Base-by-base conservation (phyloP, 805 yeast species). In the Yamadazyma paraphyllophila region DNA sequence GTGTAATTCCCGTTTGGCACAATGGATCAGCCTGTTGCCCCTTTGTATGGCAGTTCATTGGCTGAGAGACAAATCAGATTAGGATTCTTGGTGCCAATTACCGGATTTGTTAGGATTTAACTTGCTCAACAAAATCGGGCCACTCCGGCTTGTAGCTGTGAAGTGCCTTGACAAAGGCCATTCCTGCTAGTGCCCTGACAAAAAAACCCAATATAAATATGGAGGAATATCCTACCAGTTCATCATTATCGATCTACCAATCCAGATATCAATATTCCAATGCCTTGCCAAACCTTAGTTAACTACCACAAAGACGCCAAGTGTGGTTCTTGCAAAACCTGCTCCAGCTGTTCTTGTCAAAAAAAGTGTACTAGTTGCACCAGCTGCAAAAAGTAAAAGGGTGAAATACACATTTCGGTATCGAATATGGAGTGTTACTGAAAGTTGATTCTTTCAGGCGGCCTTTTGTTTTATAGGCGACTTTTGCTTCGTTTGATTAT, bases 361-460 rank as follows among this genome's bases (percentile, higher is more conserved):
- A 44, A 49, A 35, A 41, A 41, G 32, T 46, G 53, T 39, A 44
- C 43, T 13, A 31, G 41, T 7, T 49, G 53, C 17, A 36, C 47
- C 17, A n/a, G 20, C 15, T 46, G 53, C 31, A 46, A 46, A 42
- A 39, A 39, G 30, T 39, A 39, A 16, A 13, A 15, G 17, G 10
- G 17, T 39, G 35, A 16, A 32, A 15, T 30, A 14, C 13, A 25
- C 32, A 11, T 39, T 37, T n/a, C n/a, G 36, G n/a, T 38, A 43
- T 16, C 27, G 7, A 16, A 24, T 3, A 14, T 29, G 17, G 25
- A 8, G 24, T 4, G 45, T 11, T 5, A 14, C n/a, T 16, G 15
- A n/a, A 13, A 16, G 30, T 35, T 29, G 17, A 40, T 4, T 8
- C 35, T 13, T 8, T 31, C 7, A 8, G 10, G 29, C 29, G 13